phyloP scores from a whole-genome alignment of 202 grass and related monocot species.

The Saccharum hybrid region DNA sequence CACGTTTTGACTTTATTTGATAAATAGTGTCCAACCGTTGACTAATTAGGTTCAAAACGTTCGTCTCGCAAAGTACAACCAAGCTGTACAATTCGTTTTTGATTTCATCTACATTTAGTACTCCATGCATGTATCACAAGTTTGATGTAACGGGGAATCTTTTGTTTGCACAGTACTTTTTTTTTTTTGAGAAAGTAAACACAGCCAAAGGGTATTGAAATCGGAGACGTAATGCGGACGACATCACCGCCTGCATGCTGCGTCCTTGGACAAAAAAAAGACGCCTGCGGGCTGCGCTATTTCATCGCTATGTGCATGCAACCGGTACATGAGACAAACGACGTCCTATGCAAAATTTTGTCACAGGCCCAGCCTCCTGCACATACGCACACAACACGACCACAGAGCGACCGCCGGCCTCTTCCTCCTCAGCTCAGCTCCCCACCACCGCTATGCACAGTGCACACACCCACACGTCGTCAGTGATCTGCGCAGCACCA shows the following conservation, averaged over 20 bases:
- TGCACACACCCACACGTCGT: neutral
- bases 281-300: constrained; percentile 51
- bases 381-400: neutral
- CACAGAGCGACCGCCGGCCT: neutral
- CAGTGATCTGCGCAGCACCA: constrained; percentile 8
- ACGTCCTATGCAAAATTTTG: constrained; percentile 58
- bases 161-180: too few relatives aligned
- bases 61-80: too few relatives aligned
- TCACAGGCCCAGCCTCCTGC: constrained; percentile 22
- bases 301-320: constrained; percentile 44
- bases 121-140: too few relatives aligned
- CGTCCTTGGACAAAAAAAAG: constrained; percentile 35
- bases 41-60: too few relatives aligned
- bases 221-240: constrained; percentile 42
- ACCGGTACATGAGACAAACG: constrained; percentile 54
- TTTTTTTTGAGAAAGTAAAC: too few relatives aligned
- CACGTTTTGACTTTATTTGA: too few relatives aligned
- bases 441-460: too few relatives aligned
- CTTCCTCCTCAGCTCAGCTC: too few relatives aligned
- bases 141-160: too few relatives aligned
- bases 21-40: too few relatives aligned
- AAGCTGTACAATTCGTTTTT: too few relatives aligned
- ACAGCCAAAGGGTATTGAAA: neutral
- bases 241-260: constrained; percentile 37
- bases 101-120: too few relatives aligned